Evolutionary conservation across 2,329 filamentous ascomycete genomes (phyloP).

Genomic region (Aspergillus ibericus): DNA sequence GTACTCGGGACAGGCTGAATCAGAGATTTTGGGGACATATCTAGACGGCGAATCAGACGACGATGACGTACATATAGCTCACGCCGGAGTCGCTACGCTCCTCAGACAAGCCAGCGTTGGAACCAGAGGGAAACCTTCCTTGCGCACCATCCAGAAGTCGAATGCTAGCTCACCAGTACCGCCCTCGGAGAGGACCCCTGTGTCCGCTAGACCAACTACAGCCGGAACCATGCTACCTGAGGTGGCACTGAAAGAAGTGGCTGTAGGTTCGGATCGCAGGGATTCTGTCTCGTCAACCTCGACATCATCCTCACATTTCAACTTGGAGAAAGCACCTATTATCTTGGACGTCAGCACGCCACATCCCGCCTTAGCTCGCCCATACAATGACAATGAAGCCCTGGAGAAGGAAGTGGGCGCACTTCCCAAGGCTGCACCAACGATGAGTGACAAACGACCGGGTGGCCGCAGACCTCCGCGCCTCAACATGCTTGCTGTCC

Average conservation of each 20-base stretch:
- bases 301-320: conserved; percentile 22
- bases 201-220: conserved; percentile 7
- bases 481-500: conserved; percentile 78
- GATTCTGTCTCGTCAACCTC: conserved; percentile 25
- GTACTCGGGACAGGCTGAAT: conserved; percentile 52
- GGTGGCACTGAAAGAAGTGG: conserved; percentile 16
- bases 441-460: conserved; percentile 44
- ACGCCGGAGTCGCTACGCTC: conserved; percentile 28
- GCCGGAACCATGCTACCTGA: neutral
- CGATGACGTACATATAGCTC: conserved; percentile 14
- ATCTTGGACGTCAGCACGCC: conserved; percentile 18
- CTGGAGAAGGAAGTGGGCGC: conserved; percentile 26
- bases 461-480: conserved; percentile 60
- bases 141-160: conserved; percentile 42
- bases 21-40: conserved; percentile 45
- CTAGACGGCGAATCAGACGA: conserved; percentile 32
- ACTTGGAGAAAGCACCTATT: conserved; percentile 37
- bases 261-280: conserved; percentile 12
- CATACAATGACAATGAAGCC: conserved; percentile 16
- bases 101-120: conserved; percentile 47
- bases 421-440: conserved; percentile 31
- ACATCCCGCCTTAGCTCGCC: conserved; percentile 5
- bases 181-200: conserved; percentile 9
- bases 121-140: conserved; percentile 41
- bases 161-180: conserved; percentile 25